Evolutionary conservation across 2,329 filamentous ascomycete genomes (phyloP), one percentile per base, ranked within the genome.

Genomic region (Fusarium foetens): DNA sequence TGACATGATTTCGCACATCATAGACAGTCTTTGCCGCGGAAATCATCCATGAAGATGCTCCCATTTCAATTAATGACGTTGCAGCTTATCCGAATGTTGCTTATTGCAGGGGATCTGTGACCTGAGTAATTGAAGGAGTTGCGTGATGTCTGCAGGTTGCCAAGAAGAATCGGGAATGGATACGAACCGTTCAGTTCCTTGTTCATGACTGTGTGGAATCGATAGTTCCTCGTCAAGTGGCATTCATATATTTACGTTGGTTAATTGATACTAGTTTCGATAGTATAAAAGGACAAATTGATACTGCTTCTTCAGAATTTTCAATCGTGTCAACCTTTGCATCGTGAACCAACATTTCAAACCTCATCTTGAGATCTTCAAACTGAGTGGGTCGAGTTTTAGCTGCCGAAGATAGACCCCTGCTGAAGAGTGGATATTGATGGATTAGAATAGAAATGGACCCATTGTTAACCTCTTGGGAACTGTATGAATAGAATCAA

Each of bases 401-500:
- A 68, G 66, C 45, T 68, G 64, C 66, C 66, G 66, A 64, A 35
- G 38, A 55, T 52, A 14, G 23, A 72, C 65, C 68, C 68, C 68
- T 71, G 68, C 63, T 72, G 65, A 62, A 57, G 49, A 60, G 68
- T 71, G 68, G 68, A 65, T 63, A 60, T 67, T 13, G 31, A 41
- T 62, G 51, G 35, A 48, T 66, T 19, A 12, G 33, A 53, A 63
- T 42, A 48, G 55, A 49, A 57, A 39, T 49, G 63, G 68, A 54
- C 52, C 68, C 68, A 63, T 71, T 59, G 14, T 64, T 53, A 38
- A 68, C 68, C 46, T 58, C 63, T 49, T 33, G 6, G 2, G 29
- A 49, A 14, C 29, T 59, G 35, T 53, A 31, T 25, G 41, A 66
- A 42, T 31, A 41, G 19, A 52, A 27, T 12, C 35, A 39, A 48